Evolutionary conservation across 2,329 filamentous ascomycete species (phyloP).

Genomic region (Dendrostoma leiphaemia): DNA sequence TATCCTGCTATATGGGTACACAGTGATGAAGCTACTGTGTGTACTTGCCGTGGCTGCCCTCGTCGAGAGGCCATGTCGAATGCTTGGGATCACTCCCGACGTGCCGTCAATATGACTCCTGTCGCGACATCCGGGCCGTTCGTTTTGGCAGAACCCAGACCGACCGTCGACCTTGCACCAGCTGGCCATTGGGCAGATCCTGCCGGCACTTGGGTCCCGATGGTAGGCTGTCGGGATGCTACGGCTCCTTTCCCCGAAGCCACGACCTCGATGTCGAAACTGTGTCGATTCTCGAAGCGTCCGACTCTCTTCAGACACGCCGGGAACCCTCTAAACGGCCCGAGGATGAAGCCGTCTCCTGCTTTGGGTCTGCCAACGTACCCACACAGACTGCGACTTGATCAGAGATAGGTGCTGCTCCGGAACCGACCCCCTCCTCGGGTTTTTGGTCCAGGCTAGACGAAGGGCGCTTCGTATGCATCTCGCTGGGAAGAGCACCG

Average conservation of each 20-base stretch:
- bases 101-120: background rate
- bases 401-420: background rate
- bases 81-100: constrained; percentile 5
- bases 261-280: background rate
- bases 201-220: background rate
- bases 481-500: constrained; percentile 4
- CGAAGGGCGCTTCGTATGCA: constrained; percentile 15
- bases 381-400: constrained; percentile 3
- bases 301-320: background rate
- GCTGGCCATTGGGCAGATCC: no score
- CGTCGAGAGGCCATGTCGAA: background rate
- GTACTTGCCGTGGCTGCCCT: no score
- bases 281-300: background rate
- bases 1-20: no score
- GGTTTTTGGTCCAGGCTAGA: background rate
- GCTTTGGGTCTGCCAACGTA: background rate
- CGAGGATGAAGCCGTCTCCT: background rate
- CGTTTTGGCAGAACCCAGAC: background rate
- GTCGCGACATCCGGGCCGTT: constrained; percentile 1
- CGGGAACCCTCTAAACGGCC: no score
- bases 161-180: background rate
- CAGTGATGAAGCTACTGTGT: no score
- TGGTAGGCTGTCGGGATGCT: background rate
- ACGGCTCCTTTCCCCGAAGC: background rate
- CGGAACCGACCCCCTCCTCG: background rate